Percentiles rank a stretch among this genome's conserved stretches.
phyloP scores from a whole-genome alignment of 1,139 yeast species.

The Magnusiomyces magnusii region DNA sequence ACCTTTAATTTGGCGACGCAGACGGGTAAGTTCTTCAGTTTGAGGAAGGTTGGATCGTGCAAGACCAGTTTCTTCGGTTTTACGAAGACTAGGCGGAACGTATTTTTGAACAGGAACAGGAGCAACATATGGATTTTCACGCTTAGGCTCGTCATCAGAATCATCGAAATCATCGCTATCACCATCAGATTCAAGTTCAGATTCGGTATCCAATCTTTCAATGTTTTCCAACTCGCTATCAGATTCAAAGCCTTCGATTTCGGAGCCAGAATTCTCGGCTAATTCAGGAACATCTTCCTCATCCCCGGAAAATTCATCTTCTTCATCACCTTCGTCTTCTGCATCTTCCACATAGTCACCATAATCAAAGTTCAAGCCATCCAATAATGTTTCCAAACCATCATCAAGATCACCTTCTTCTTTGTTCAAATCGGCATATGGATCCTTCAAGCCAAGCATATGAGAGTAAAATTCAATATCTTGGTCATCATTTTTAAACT shows the following conservation, averaged over 20 bases:
- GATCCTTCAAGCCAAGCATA: slow-evolving; percentile 62
- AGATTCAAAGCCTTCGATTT: not conserved
- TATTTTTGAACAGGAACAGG: slow-evolving; percentile 50
- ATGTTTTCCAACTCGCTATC: slow-evolving; percentile 17
- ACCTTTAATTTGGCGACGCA: slow-evolving; percentile 64
- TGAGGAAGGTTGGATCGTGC: slow-evolving; percentile 17
- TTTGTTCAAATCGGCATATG: slow-evolving; percentile 22
- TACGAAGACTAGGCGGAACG: slow-evolving; percentile 79
- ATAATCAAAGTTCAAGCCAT: slow-evolving; percentile 58
- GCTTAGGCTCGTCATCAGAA: slow-evolving; percentile 41
- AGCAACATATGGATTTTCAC: slow-evolving; percentile 83
- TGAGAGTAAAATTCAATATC: slow-evolving; percentile 81
- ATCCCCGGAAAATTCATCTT: not conserved
- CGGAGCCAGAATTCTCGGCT: not conserved
- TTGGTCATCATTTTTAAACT: slow-evolving; percentile 46
- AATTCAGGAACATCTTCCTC: not conserved
- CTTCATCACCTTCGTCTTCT: slow-evolving; percentile 15
- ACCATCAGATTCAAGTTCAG: slow-evolving; percentile 31
- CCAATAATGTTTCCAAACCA: slow-evolving; percentile 62
- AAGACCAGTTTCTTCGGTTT: slow-evolving; percentile 21
- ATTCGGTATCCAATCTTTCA: slow-evolving; percentile 29
- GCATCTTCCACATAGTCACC: slow-evolving; percentile 39
- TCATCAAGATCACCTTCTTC: slow-evolving; percentile 51
- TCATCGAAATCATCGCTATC: slow-evolving; percentile 31
- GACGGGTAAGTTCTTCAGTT: slow-evolving; percentile 43